Evolutionary conservation across 768 basidiomycete species (phyloP).

Genomic region (Macrocybe gigantea): DNA sequence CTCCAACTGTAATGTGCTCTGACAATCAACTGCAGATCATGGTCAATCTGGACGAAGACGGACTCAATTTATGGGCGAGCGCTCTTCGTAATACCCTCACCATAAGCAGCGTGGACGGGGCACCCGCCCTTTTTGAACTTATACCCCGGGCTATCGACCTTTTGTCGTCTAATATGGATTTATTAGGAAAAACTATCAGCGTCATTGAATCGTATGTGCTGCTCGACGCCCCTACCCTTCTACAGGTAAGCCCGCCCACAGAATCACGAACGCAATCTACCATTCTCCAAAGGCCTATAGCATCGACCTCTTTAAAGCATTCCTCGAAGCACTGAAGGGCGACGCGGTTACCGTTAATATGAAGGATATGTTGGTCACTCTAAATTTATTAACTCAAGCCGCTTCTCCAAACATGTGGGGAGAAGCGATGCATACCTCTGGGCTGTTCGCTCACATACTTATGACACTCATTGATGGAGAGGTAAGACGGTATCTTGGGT

Average conservation of each 20-base stretch:
- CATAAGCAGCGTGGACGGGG: constrained; percentile 40
- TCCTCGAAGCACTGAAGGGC: constrained; percentile 44
- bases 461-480: constrained; percentile 61
- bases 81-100: constrained; percentile 61
- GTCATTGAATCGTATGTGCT: constrained; percentile 78
- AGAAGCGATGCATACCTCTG: constrained; percentile 64
- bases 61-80: constrained; percentile 66
- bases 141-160: constrained; percentile 59
- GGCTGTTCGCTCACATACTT: constrained; percentile 62
- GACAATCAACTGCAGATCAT: constrained; percentile 36
- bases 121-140: constrained; percentile 52
- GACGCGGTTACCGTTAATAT: constrained; percentile 47
- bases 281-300: constrained; percentile 39
- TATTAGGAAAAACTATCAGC: constrained; percentile 59
- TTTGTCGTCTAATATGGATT: constrained; percentile 63
- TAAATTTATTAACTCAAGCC: constrained; percentile 59
- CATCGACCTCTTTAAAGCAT: constrained; percentile 51
- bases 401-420: constrained; percentile 66
- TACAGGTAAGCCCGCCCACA: constrained; percentile 47
- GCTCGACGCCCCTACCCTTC: constrained; percentile 54
- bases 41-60: constrained; percentile 75
- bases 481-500: constrained; percentile 30
- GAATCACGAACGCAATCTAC: background rate
- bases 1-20: constrained; percentile 2
- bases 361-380: constrained; percentile 53